These are phyloP conservation scores for Elongisporangium undulatum DNA, from an alignment of 352 stramenopile genomes.

Conservation along the genomic window DNA sequence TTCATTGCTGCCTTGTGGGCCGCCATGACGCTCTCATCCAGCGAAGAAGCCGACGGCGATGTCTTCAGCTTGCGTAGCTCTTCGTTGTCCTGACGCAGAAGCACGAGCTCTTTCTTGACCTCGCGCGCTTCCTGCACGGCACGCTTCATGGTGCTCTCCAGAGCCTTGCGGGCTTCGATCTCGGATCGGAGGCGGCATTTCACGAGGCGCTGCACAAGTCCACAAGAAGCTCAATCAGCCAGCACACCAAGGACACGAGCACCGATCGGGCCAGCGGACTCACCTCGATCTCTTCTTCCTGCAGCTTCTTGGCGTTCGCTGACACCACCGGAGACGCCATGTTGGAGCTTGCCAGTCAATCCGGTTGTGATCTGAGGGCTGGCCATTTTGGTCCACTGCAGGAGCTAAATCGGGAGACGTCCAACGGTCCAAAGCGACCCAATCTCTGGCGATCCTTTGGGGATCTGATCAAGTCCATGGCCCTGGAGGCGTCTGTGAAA, in stretches of 20 bases:
- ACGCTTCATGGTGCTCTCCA: constrained; percentile 69
- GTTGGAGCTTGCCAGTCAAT: neutral
- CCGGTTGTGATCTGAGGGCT: neutral
- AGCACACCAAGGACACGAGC: neutral
- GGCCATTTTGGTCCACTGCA: neutral
- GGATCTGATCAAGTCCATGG: constrained; percentile 21
- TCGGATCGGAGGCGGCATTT: constrained; percentile 77
- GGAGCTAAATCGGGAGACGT: neutral
- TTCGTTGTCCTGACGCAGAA: constrained; percentile 73
- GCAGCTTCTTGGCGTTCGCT: constrained; percentile 42
- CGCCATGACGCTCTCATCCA: constrained; percentile 2
- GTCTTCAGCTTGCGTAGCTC: constrained; percentile 32
- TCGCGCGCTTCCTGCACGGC: constrained; percentile 65
- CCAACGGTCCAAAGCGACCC: neutral
- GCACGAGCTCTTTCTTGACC: constrained; percentile 72
- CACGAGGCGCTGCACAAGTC: constrained; percentile 41
- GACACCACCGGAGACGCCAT: constrained; percentile 21
- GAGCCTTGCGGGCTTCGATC: constrained; percentile 65
- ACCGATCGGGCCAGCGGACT: neutral
- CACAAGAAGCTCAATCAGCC: neutral
- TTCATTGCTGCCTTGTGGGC: constrained; percentile 23
- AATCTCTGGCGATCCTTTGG: neutral
- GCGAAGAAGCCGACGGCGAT: constrained; percentile 5
- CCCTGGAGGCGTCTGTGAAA: constrained; percentile 36
- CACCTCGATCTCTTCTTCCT: constrained; percentile 62